Conservation (phyloP, 441 rosid species). For the Populus trichocarpa region DNA sequence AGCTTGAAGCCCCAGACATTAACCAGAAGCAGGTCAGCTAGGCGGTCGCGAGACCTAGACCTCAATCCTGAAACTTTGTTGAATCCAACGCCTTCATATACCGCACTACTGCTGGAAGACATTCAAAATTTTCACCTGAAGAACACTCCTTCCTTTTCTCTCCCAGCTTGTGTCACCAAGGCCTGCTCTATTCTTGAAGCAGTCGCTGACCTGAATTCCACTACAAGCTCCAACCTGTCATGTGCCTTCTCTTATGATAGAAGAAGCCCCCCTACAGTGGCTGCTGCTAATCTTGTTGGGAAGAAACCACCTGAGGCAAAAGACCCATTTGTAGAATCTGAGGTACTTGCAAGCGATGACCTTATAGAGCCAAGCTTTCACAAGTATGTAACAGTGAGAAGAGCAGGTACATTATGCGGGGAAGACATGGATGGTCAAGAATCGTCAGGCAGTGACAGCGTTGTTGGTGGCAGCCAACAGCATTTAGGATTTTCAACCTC, state of each 20-base stretch:
- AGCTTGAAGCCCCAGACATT: slow-evolving; percentile 42
- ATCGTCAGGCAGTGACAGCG: slow-evolving; percentile 79
- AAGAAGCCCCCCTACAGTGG: slow-evolving; percentile 16
- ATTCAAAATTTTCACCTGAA: slow-evolving; percentile 86
- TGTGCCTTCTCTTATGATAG: slow-evolving; percentile 30
- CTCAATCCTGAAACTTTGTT: slow-evolving; percentile 49
- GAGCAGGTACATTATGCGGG: slow-evolving; percentile 38
- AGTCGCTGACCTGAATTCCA: slow-evolving; percentile 79
- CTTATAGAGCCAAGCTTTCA: slow-evolving; percentile 78
- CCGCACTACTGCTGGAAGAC: slow-evolving; percentile 67
- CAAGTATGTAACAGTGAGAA: slow-evolving; percentile 61
- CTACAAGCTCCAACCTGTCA: slow-evolving; percentile 47
- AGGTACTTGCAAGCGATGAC: slow-evolving; percentile 47
- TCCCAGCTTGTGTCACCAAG: slow-evolving; percentile 66
- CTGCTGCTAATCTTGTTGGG: slow-evolving; percentile 16
- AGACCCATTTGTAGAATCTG: slow-evolving; percentile 69
- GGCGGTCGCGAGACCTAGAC: slow-evolving; percentile 67
- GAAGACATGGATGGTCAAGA: slow-evolving; percentile 63
- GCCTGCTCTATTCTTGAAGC: slow-evolving; percentile 89
- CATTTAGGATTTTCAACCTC: slow-evolving; percentile 46
- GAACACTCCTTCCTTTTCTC: slow-evolving; percentile 29
- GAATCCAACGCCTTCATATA: slow-evolving; percentile 54
- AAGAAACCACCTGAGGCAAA: slow-evolving; percentile 33
- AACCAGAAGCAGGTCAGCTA: slow-evolving; percentile 65
- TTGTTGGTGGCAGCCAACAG: slow-evolving; percentile 42